These are phyloP conservation scores for Mycena vitilis DNA, from an alignment of 768 basidiomycete species.

Conservation along the genomic window DNA sequence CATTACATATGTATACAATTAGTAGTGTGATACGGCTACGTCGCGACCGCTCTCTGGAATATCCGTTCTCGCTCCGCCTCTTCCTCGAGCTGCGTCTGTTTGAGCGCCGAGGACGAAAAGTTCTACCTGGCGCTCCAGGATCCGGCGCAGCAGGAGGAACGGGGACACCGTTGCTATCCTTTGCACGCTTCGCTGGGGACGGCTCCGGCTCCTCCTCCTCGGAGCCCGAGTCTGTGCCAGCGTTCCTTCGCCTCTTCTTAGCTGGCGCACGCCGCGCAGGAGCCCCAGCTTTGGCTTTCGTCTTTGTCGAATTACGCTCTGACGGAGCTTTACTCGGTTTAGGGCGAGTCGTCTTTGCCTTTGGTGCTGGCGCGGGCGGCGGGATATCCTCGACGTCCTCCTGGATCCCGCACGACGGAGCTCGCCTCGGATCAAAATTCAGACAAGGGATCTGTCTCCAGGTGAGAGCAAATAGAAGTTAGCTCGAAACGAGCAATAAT, in stretches of 20 bases:
- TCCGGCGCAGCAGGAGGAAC: conserved; percentile 2
- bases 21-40: conserved; percentile 42
- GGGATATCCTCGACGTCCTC: conserved; percentile 13
- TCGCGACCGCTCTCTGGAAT: conserved; percentile 58
- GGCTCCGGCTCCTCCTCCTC: conserved; percentile 36
- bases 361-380: conserved; percentile 19
- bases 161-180: conserved; percentile 34
- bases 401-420: no score
- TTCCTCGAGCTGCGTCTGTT: conserved; percentile 63
- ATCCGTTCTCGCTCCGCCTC: conserved; percentile 64
- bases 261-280: conserved; percentile 38
- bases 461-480: no score
- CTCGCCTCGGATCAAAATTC: no score
- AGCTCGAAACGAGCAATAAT: no score
- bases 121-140: conserved; percentile 51
- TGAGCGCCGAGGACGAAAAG: conserved; percentile 66
- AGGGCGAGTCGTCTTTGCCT: conserved; percentile 29
- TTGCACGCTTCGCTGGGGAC: conserved; percentile 49
- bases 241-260: conserved; percentile 39
- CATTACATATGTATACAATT: conserved; percentile 26
- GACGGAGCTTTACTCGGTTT: conserved; percentile 28
- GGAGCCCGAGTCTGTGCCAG: conserved; percentile 39
- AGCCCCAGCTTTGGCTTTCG: conserved; percentile 29
- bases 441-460: no score
- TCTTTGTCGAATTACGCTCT: conserved; percentile 24